Evolutionary conservation across 108 stramenopile genomes (phyloP), one percentile per base, ranked within the genome.

Genomic region (Cafeteria roenbergensis): DNA sequence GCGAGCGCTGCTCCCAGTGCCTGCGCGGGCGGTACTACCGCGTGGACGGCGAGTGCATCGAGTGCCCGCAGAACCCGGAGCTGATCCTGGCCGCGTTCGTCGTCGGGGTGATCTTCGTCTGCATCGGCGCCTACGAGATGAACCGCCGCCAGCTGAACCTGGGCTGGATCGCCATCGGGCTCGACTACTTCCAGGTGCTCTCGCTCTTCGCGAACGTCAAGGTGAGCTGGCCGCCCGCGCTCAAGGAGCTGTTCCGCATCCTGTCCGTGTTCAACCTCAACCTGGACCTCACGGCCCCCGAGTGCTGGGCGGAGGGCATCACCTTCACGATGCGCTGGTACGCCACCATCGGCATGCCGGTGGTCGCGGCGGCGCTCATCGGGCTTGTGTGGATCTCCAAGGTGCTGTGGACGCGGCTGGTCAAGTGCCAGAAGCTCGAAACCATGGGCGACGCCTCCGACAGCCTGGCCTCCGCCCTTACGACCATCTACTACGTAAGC

Each of bases 141-240:
- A 55, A 73, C 57, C 32, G 51, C 57, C 37, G 61, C 26, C 25
- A 64, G 61, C 51, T 69, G 34, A 73, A 68, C 64, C 50, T 73
- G 55, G 68, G 60, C 32, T 54, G 64, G 2, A 25, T 68, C 8
- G 31, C 73, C 9, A 64, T 73, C 32, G 73, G 62, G 1, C 35
- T 73, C 17, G 73, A 73, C 33, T 73, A 67, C 62, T 32, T 57
- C n/a, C 68, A 73, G 63, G 62, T 73, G 62, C 42, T 73, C 21
- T 55, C 73, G 26, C 51, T 73, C 28, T 73, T 73, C 35, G 34
- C 34, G 1, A 37, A 25, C 3, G 68, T 42, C 20, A 60, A 73
- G 68, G 31, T 73, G 6, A 38, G 25, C 21, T 73, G 73, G 73
- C 73, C 73, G 0, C 25, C 51, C 1, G 38, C 51, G 34, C 34